phyloP scores from a whole-genome alignment of 495 filamentous ascomycete genomes.

The Parathielavia hyrcaniae region DNA sequence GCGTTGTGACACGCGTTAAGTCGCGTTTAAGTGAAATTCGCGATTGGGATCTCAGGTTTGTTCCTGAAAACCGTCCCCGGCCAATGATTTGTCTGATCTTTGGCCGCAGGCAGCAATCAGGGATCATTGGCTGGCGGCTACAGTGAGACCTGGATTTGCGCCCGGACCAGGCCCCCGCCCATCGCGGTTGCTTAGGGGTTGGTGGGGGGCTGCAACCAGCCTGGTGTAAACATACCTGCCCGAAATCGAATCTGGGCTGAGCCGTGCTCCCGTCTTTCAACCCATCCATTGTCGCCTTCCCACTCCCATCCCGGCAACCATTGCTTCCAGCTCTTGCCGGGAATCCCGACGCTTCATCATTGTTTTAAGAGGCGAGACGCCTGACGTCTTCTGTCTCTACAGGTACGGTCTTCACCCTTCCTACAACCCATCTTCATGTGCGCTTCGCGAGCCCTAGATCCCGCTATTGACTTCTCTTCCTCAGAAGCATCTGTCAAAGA shows the following conservation, averaged over 20 bases:
- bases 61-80: background rate
- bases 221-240: constrained; percentile 25
- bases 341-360: background rate
- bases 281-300: constrained; percentile 12
- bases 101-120: background rate
- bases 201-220: constrained; percentile 19
- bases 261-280: no score
- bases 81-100: constrained; percentile 11
- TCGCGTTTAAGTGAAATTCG: constrained; percentile 20
- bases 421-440: background rate
- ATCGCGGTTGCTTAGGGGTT: constrained; percentile 21
- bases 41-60: background rate
- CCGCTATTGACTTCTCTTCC: constrained; percentile 26
- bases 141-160: background rate
- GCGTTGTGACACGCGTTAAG: constrained; percentile 13
- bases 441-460: constrained; percentile 7
- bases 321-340: constrained; percentile 12
- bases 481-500: constrained; percentile 14
- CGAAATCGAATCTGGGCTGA: no score
- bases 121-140: constrained; percentile 13
- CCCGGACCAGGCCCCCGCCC: constrained; percentile 1
- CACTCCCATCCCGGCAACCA: background rate
- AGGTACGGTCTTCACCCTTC: constrained; percentile 17
- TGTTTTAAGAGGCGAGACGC: background rate
- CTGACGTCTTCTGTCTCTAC: constrained; percentile 16